Percentiles rank a stretch among this genome's conserved stretches.
Evolutionary conservation across 495 filamentous ascomycete species (phyloP).

Genomic region (Penicillium robsamsonii): DNA sequence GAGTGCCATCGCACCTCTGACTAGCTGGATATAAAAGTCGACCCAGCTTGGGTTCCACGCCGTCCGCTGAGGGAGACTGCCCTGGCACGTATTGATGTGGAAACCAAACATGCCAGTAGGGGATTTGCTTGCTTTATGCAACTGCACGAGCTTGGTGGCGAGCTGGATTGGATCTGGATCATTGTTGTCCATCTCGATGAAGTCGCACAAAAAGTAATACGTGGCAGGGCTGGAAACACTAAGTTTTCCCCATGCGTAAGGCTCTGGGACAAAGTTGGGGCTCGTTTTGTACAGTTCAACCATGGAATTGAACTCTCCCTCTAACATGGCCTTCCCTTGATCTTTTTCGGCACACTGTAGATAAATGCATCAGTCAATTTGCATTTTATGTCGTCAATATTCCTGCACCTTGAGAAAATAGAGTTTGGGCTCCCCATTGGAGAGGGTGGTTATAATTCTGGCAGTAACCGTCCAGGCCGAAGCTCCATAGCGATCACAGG

Average conservation of each 20-base stretch:
- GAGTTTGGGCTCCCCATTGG: background rate
- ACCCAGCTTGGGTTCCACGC: conserved; percentile 5
- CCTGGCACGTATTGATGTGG: conserved; percentile 2
- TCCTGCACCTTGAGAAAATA: conserved; percentile 1
- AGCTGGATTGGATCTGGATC: background rate
- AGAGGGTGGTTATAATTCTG: background rate
- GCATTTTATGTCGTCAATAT: background rate
- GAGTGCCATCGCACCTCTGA: background rate
- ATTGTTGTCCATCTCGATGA: background rate
- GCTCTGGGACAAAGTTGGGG: background rate
- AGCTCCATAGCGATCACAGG: conserved; percentile 4
- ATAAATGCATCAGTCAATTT: background rate
- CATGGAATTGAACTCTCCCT: conserved; percentile 5
- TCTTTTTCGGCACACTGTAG: background rate
- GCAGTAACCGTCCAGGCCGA: conserved; percentile 1
- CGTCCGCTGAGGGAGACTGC: conserved; percentile 1
- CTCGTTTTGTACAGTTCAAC: background rate
- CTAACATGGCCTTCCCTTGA: background rate
- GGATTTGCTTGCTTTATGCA: conserved; percentile 4
- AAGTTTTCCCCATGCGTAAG: background rate
- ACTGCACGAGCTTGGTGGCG: background rate
- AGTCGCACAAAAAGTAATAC: conserved; percentile 3
- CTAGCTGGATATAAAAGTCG: background rate
- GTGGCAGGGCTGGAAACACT: background rate
- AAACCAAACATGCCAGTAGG: conserved; percentile 14